Evolutionary conservation across 495 filamentous ascomycete genomes (phyloP).

Genomic region (Choiromyces venosus): DNA sequence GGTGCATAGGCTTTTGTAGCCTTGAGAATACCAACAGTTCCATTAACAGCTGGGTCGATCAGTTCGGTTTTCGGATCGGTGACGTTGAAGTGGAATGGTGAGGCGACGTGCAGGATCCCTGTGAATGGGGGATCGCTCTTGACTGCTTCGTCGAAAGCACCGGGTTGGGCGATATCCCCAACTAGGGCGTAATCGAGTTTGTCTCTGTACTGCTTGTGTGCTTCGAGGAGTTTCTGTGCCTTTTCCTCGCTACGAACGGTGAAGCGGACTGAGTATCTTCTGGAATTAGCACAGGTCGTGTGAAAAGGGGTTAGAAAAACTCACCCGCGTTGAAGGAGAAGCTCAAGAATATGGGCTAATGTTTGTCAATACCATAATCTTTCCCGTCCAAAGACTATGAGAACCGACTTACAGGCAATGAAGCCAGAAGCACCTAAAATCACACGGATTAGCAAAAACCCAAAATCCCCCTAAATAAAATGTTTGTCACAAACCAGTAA

Average conservation of each 20-base stretch:
- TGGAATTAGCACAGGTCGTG: neutral
- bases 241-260: conserved; percentile 79
- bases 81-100: conserved; percentile 65
- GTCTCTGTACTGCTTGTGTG: conserved; percentile 57
- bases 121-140: conserved; percentile 69
- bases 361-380: neutral
- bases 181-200: conserved; percentile 73
- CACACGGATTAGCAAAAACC: neutral
- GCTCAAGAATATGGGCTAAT: conserved; percentile 67
- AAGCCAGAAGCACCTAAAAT: conserved; percentile 60
- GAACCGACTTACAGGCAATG: conserved; percentile 49
- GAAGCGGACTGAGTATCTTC: conserved; percentile 55
- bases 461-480: too few species aligned
- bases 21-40: conserved; percentile 72
- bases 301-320: conserved; percentile 4
- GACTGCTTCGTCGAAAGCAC: conserved; percentile 75
- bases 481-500: conserved; percentile 50
- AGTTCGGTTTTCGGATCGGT: conserved; percentile 73
- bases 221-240: conserved; percentile 64
- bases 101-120: conserved; percentile 81
- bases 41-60: conserved; percentile 76
- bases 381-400: neutral
- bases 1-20: conserved; percentile 71
- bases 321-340: conserved; percentile 59
- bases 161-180: conserved; percentile 68